Evolutionary conservation across 768 basidiomycete genomes (phyloP), one percentile per base, ranked within the genome.

Genomic region (Hericium rajendrae): DNA sequence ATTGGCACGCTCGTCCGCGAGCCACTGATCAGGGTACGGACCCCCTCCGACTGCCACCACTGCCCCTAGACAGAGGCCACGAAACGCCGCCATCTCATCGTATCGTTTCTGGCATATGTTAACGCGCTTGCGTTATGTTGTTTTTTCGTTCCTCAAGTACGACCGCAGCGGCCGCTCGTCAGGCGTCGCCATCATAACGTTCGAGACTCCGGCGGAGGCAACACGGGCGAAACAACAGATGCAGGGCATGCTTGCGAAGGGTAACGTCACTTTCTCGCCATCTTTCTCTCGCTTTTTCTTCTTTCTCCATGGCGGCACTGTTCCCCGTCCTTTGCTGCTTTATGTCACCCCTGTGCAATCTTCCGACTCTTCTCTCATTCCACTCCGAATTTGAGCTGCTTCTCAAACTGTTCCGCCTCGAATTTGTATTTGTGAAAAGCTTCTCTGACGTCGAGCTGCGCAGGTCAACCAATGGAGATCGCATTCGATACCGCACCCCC

Each of bases 121-220:
- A 55, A 63, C 49, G 43, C 60, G 54, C 60, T 54, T 55, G 59
- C 60, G 48, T 58, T 60, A 51, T 32, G 24, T 13, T 66, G 66
- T 65, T 71, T 65, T 65, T 68, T 69, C 67, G 67, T 73, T 51
- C 49, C 20, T 75, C 68, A 81, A 97, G 94, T 97, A 94, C 77
- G 94, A 97, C 75, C 86, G 88, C 69, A 94, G 93, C 65, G 94
- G 94, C 63, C 88, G 94, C 69, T 95, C 94, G 49, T 83, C 81
- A 18, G 94, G 94, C 59, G 78, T 83, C 64, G 94, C 88, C 57
- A 80, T 83, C 64, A 75, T 97, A 68, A 78, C 83, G 9, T 95
- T 85, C 73, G 87, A 91, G 72, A 90, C 84, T 2, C 64, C 79
- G 16, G 77, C 79, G 55, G 89, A 95, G 69, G 94, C 94, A 38